Conservation (phyloP, 306 rosid species). For the Fragaria ananassa region DNA sequence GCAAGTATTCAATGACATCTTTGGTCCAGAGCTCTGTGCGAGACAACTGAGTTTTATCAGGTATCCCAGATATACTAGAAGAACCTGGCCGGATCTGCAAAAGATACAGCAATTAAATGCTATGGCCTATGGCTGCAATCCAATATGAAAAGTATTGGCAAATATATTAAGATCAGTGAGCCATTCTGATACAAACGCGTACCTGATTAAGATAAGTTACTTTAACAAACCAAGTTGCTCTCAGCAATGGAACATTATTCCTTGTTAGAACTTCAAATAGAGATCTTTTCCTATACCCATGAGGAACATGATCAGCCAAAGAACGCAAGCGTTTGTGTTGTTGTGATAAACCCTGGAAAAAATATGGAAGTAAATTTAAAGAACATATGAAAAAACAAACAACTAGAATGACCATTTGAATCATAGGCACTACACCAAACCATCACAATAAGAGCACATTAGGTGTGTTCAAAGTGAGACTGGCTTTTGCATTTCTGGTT, state of each 20-base stretch:
- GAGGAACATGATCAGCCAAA: slow-evolving; percentile 88
- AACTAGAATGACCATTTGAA: slow-evolving; percentile 8
- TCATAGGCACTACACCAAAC: not conserved
- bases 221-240: slow-evolving; percentile 96
- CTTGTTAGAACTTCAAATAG: slow-evolving; percentile 79
- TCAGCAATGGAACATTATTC: slow-evolving; percentile 90
- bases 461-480: slow-evolving; percentile 8
- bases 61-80: slow-evolving; percentile 52
- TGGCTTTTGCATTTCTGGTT: not conserved
- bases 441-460: not conserved
- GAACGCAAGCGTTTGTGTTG: slow-evolving; percentile 76
- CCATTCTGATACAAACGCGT: slow-evolving; percentile 15
- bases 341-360: slow-evolving; percentile 85
- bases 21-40: slow-evolving; percentile 92
- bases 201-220: slow-evolving; percentile 94
- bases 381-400: not conserved
- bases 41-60: slow-evolving; percentile 71
- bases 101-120: slow-evolving; percentile 38
- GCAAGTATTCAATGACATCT: slow-evolving; percentile 85
- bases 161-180: not conserved
- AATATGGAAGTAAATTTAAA: not conserved
- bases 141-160: slow-evolving; percentile 17
- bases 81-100: slow-evolving; percentile 75
- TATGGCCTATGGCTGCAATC: slow-evolving; percentile 21
- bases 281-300: slow-evolving; percentile 65